phyloP scores from a whole-genome alignment of 2,329 filamentous ascomycete species.

The Tolypocladium capitatum region DNA sequence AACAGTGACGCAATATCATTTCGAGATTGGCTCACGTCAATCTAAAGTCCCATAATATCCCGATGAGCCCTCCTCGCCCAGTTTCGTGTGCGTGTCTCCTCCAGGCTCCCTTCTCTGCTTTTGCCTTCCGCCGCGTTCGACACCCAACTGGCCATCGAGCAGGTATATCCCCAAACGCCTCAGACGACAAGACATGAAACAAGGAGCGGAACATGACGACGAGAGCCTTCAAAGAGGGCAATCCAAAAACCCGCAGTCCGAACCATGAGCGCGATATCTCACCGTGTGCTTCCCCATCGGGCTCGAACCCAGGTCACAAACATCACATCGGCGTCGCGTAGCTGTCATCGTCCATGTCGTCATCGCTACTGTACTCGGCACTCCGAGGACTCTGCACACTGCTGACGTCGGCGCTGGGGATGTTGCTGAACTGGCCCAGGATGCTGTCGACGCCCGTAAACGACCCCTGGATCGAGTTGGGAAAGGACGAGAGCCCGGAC shows the following conservation, averaged over 20 bases:
- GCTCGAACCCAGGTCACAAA: background rate
- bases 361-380: conserved; percentile 39
- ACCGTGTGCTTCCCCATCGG: background rate
- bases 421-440: conserved; percentile 27
- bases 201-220: background rate
- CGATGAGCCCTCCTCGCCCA: background rate
- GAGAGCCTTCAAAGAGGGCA: background rate
- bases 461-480: conserved; percentile 16
- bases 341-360: conserved; percentile 34
- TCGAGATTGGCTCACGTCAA: conserved; percentile 10
- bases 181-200: background rate
- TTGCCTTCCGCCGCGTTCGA: background rate
- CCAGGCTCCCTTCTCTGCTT: background rate
- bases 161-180: background rate
- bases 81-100: background rate
- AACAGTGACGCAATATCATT: conserved; percentile 3
- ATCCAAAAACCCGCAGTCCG: background rate
- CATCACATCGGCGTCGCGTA: conserved; percentile 11
- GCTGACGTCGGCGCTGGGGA: conserved; percentile 34
- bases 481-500: conserved; percentile 11
- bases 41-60: conserved; percentile 8
- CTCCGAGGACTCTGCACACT: conserved; percentile 36
- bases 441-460: conserved; percentile 21
- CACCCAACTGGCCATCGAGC: background rate
- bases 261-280: background rate